phyloP scores from a whole-genome alignment of 1,139 yeast species.

The Waltiozyma solani region DNA sequence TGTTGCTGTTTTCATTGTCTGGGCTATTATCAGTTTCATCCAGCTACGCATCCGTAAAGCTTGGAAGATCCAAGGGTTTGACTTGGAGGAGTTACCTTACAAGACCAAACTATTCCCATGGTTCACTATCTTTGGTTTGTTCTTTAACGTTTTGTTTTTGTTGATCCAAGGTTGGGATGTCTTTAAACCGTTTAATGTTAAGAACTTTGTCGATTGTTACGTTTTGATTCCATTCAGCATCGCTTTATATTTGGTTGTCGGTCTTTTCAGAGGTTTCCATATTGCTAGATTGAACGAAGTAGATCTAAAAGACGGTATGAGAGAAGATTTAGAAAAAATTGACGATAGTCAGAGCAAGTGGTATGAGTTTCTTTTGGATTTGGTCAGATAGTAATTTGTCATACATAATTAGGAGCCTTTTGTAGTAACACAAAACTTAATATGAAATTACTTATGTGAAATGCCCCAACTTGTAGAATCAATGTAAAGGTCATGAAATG shows the following conservation, averaged over 20 bases:
- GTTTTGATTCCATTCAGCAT: constrained; percentile 17
- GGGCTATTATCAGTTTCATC: constrained; percentile 72
- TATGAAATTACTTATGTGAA: too few relatives aligned
- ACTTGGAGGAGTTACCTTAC: constrained; percentile 13
- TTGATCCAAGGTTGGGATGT: constrained; percentile 22
- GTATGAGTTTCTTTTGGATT: too few relatives aligned
- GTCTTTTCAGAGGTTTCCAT: constrained; percentile 14
- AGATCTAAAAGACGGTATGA: constrained; percentile 17
- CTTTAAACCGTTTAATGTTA: constrained; percentile 19
- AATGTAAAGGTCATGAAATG: too few relatives aligned
- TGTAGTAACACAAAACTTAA: too few relatives aligned
- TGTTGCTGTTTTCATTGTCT: constrained; percentile 76
- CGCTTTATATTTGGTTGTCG: constrained; percentile 14
- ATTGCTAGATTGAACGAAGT: constrained; percentile 13
- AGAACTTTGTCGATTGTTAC: constrained; percentile 20
- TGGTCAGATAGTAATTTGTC: too few relatives aligned
- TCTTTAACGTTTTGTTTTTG: constrained; percentile 16
- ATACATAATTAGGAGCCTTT: too few relatives aligned
- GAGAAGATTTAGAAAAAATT: constrained; percentile 12
- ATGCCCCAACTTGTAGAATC: too few relatives aligned
- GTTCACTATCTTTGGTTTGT: constrained; percentile 17
- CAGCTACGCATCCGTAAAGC: constrained; percentile 76
- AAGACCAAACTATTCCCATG: constrained; percentile 14
- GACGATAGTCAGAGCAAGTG: too few relatives aligned
- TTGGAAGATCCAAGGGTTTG: constrained; percentile 44